Percentiles rank a stretch among this genome's conserved stretches.
Conservation (phyloP, 441 rosid genomes). For the Croton setiger region DNA sequence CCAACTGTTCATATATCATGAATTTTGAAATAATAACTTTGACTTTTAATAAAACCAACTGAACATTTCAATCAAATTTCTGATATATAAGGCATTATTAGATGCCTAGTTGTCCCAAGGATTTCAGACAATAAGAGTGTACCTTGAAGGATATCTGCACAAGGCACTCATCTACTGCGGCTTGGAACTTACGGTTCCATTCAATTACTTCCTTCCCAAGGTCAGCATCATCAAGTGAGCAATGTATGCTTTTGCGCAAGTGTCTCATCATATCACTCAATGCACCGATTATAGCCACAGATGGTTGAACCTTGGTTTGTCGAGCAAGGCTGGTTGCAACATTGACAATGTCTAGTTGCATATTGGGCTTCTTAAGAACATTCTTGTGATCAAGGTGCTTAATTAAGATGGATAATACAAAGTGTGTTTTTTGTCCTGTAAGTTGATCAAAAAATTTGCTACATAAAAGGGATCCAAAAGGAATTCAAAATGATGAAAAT, state of each 20-base stretch:
- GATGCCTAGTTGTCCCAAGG: neutral
- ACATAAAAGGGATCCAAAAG: neutral
- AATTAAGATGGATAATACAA: slow-evolving; percentile 64
- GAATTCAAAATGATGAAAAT: neutral
- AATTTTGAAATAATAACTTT: neutral
- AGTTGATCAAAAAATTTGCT: slow-evolving; percentile 18
- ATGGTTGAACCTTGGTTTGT: slow-evolving; percentile 51
- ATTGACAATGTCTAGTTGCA: slow-evolving; percentile 73
- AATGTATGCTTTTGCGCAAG: slow-evolving; percentile 78
- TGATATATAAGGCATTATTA: neutral
- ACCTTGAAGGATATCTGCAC: slow-evolving; percentile 79
- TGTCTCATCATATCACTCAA: slow-evolving; percentile 81
- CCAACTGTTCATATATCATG: neutral
- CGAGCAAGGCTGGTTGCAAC: slow-evolving; percentile 65
- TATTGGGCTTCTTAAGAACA: slow-evolving; percentile 62
- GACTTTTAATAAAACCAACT: neutral
- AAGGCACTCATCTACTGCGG: slow-evolving; percentile 80
- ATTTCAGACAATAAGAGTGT: slow-evolving; percentile 13
- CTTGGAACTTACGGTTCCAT: slow-evolving; percentile 61
- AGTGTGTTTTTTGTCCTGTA: slow-evolving; percentile 74
- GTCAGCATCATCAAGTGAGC: slow-evolving; percentile 77
- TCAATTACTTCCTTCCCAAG: slow-evolving; percentile 67
- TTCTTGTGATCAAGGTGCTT: slow-evolving; percentile 93
- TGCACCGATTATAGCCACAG: slow-evolving; percentile 73
- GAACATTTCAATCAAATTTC: neutral